Conservation (phyloP, 768 basidiomycete genomes). For the Baorangia bicolor region DNA sequence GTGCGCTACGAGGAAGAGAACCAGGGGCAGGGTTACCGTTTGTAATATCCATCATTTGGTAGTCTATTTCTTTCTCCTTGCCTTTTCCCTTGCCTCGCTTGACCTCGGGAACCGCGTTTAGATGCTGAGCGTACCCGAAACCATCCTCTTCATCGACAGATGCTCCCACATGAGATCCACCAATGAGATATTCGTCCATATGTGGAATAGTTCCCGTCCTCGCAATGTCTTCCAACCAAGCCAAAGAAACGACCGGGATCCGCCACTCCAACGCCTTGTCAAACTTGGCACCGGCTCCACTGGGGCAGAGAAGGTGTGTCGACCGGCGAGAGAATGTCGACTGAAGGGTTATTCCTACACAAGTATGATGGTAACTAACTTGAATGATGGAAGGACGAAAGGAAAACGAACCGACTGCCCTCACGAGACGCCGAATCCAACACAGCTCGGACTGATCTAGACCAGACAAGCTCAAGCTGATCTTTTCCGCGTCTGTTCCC, state of each 20-base stretch:
- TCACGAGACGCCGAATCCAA: slow-evolving; percentile 45
- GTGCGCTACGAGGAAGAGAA: not conserved
- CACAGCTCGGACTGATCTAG: slow-evolving; percentile 66
- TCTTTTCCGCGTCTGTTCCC: slow-evolving; percentile 49
- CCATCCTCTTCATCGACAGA: slow-evolving; percentile 35
- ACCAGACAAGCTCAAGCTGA: slow-evolving; percentile 71
- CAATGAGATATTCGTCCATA: slow-evolving; percentile 35
- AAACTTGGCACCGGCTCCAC: slow-evolving; percentile 68
- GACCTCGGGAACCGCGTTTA: slow-evolving; percentile 1
- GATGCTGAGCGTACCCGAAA: slow-evolving; percentile 11
- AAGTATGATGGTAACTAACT: not conserved
- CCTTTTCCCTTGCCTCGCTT: slow-evolving; percentile 32
- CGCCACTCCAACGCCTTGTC: slow-evolving; percentile 80
- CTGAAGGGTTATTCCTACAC: slow-evolving; percentile 52
- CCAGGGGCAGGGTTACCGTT: slow-evolving; percentile 28
- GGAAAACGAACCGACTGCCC: slow-evolving; percentile 16
- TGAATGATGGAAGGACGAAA: not conserved
- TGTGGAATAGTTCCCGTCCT: slow-evolving; percentile 47
- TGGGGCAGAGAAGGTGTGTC: slow-evolving; percentile 81
- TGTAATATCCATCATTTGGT: slow-evolving; percentile 36
- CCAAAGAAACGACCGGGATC: slow-evolving; percentile 65
- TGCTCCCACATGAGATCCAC: slow-evolving; percentile 35
- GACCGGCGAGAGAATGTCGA: slow-evolving; percentile 62
- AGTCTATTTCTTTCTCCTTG: slow-evolving; percentile 32
- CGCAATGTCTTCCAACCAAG: slow-evolving; percentile 68